Evolutionary conservation across 768 basidiomycete genomes (phyloP).

Genomic region (Kwoniella newhampshirensis): DNA sequence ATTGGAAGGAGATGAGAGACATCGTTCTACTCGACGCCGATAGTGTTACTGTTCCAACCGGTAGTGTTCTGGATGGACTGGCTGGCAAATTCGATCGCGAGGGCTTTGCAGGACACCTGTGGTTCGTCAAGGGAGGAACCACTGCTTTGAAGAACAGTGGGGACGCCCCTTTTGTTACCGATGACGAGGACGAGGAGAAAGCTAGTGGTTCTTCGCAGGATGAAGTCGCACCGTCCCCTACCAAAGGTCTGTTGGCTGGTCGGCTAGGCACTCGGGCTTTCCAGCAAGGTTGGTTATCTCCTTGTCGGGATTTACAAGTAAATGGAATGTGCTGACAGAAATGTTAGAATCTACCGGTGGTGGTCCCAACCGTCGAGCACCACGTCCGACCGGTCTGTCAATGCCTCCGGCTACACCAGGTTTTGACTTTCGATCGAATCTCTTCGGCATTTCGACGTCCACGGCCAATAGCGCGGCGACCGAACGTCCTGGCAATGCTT

Average conservation of each 20-base stretch:
- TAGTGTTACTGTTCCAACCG: slow-evolving; percentile 62
- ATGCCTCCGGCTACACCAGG: slow-evolving; percentile 12
- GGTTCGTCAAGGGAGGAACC: slow-evolving; percentile 74
- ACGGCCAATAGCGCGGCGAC: slow-evolving; percentile 6
- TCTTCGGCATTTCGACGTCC: slow-evolving; percentile 5
- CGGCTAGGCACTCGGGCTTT: slow-evolving; percentile 54
- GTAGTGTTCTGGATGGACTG: slow-evolving; percentile 53
- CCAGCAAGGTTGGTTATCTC: slow-evolving; percentile 47
- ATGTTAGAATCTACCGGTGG: slow-evolving; percentile 32
- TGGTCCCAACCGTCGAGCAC: slow-evolving; percentile 4
- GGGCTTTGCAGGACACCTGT: slow-evolving; percentile 64
- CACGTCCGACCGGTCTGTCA: slow-evolving; percentile 13
- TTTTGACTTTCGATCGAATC: slow-evolving; percentile 12
- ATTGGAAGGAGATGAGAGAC: slow-evolving; percentile 47
- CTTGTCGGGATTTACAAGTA: background rate
- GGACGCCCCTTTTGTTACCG: slow-evolving; percentile 52
- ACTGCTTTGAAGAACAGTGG: slow-evolving; percentile 59
- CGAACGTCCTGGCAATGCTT: background rate
- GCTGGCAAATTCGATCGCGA: slow-evolving; percentile 54
- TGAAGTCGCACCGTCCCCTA: background rate
- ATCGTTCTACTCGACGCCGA: slow-evolving; percentile 89
- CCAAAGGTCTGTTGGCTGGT: slow-evolving; percentile 28
- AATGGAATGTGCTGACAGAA: slow-evolving; percentile 2
- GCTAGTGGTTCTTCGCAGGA: slow-evolving; percentile 2
- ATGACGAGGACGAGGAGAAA: slow-evolving; percentile 56